A percentile compares a stretch with the other conserved stretches of the same genome.
These are phyloP conservation scores for Colletotrichum liaoningense DNA, from an alignment of 2,329 filamentous ascomycete species.

Conservation along the genomic window DNA sequence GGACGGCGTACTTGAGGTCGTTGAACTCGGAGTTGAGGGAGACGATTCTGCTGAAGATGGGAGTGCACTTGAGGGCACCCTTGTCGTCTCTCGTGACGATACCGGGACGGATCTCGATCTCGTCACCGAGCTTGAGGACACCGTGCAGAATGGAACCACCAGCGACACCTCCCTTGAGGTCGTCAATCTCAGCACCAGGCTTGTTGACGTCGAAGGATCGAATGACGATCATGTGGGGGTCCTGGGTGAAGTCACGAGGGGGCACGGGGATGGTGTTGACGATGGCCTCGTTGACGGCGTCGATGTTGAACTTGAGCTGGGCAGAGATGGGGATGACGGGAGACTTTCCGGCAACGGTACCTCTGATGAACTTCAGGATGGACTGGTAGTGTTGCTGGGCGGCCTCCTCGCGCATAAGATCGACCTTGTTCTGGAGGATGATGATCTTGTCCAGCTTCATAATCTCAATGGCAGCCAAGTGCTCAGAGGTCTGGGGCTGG, in stretches of 20 bases:
- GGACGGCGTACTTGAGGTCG: constrained; percentile 97
- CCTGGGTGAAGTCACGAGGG: constrained; percentile 87
- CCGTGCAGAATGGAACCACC: constrained; percentile 97
- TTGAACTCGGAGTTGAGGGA: constrained; percentile 96
- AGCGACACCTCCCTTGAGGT: constrained; percentile 97
- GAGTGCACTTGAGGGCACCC: constrained; percentile 94
- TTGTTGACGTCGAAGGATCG: constrained; percentile 99
- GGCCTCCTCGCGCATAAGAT: constrained; percentile 96
- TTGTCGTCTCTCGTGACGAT: constrained; percentile 96
- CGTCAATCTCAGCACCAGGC: constrained; percentile 97
- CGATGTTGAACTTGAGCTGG: constrained; percentile 99
- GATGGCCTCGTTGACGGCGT: constrained; percentile 95
- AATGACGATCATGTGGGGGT: constrained; percentile 99
- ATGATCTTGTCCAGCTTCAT: constrained; percentile 99
- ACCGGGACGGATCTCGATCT: constrained; percentile 99
- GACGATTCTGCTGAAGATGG: constrained; percentile 95
- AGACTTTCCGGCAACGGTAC: constrained; percentile 93
- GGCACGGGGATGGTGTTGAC: constrained; percentile 96
- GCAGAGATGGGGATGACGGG: constrained; percentile 97
- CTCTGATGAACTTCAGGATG: constrained; percentile 97
- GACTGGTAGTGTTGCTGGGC: constrained; percentile 95
- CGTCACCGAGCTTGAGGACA: constrained; percentile 95
- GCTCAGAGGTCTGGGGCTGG: constrained; percentile 97
- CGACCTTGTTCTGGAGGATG: constrained; percentile 99
- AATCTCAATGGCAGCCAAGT: constrained; percentile 98